A percentile compares a stretch with the other conserved stretches of the same genome.
Evolutionary conservation across 306 rosid species (phyloP).

Genomic region (Carpinus fangiana): DNA sequence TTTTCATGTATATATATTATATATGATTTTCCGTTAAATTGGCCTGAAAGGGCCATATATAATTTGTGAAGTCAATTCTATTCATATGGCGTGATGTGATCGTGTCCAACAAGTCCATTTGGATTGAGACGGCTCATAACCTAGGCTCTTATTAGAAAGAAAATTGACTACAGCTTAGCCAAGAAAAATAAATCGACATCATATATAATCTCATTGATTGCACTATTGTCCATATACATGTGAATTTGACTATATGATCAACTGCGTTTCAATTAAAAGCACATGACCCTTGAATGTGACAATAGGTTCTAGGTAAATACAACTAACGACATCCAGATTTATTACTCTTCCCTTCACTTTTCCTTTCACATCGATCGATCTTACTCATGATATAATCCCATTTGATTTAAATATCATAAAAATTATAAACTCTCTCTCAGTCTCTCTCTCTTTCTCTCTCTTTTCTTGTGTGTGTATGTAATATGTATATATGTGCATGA

Average conservation of each 20-base stretch:
- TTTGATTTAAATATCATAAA: not conserved
- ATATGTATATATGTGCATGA: not conserved
- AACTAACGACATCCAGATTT: not conserved
- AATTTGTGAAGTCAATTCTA: not conserved
- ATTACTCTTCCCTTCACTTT: no score
- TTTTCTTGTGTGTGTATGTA: not conserved
- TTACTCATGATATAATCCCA: no score
- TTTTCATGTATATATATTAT: no score
- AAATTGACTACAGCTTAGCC: slow-evolving; percentile 18
- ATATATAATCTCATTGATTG: slow-evolving; percentile 26
- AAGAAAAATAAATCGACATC: not conserved
- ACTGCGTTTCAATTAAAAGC: not conserved
- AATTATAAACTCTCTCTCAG: not conserved
- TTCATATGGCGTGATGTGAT: not conserved
- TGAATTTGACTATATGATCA: not conserved
- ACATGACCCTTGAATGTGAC: not conserved
- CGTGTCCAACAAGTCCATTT: not conserved
- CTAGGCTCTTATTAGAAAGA: slow-evolving; percentile 8
- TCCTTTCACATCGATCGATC: no score
- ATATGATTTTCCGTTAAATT: not conserved
- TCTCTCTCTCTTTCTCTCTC: not conserved
- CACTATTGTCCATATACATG: slow-evolving; percentile 25
- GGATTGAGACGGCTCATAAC: slow-evolving; percentile 17
- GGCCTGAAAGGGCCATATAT: not conserved
- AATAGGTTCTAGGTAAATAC: not conserved